Evolutionary conservation across 352 stramenopile species (phyloP).

Genomic region (Globisporangium canariense): DNA sequence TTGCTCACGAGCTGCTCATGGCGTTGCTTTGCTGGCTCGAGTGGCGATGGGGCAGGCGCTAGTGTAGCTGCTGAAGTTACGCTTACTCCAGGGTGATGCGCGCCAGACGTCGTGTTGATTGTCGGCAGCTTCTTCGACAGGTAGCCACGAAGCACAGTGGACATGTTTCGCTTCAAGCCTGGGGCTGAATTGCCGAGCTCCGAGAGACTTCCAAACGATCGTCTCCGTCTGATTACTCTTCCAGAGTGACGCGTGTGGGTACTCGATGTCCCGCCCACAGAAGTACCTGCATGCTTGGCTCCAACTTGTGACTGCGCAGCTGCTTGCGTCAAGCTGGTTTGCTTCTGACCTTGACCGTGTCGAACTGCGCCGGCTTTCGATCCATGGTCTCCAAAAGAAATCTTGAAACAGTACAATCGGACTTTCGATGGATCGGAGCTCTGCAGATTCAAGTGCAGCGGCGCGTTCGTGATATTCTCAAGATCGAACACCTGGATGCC

Average conservation of each 20-base stretch:
- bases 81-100: constrained; percentile 4
- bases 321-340: constrained; percentile 3
- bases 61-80: neutral
- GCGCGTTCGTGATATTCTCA: constrained; percentile 86
- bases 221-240: constrained; percentile 54
- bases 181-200: constrained; percentile 41
- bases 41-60: neutral
- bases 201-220: constrained; percentile 70
- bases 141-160: constrained; percentile 45
- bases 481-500: constrained; percentile 87
- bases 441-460: constrained; percentile 75
- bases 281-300: constrained; percentile 11
- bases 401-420: constrained; percentile 68
- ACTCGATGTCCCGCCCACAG: constrained; percentile 7
- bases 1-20: constrained; percentile 13
- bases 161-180: constrained; percentile 39
- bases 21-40: constrained; percentile 17
- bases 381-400: constrained; percentile 30
- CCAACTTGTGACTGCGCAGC: constrained; percentile 3
- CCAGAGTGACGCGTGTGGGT: constrained; percentile 16
- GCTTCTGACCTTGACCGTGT: constrained; percentile 15
- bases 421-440: constrained; percentile 72
- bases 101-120: neutral
- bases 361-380: constrained; percentile 21
- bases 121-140: constrained; percentile 40